These are phyloP conservation scores for Cenchrus purpureus DNA, from an alignment of 176 grass and related monocot species.

Conservation along the genomic window DNA sequence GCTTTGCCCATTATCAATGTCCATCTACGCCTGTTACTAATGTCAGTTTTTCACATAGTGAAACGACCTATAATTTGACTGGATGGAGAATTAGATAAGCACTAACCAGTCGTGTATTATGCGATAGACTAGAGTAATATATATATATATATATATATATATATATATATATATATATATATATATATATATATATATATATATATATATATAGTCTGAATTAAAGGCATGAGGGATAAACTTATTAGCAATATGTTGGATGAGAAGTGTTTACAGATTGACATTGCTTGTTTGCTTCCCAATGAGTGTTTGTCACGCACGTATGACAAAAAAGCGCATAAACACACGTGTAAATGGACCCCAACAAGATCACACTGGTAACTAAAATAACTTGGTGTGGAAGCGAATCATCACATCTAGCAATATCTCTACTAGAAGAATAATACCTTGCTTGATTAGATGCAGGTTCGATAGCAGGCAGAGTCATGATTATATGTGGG, in stretches of 20 bases:
- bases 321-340: constrained; percentile 5
- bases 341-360: constrained; percentile 17
- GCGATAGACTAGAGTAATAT: too few species aligned
- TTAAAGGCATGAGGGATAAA: neutral
- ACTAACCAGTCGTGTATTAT: too few species aligned
- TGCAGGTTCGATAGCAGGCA: neutral
- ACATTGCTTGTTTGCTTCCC: neutral
- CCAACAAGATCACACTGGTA: neutral
- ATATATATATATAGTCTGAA: neutral
- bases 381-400: constrained; percentile 1
- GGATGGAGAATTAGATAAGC: too few species aligned
- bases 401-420: constrained; percentile 11
- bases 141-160: neutral
- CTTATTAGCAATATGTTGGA: neutral
- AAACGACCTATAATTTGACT: too few species aligned
- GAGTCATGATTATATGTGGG: constrained; percentile 25
- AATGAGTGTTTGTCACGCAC: neutral
- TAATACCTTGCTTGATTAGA: constrained; percentile 14
- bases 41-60: too few species aligned
- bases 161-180: neutral
- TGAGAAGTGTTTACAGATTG: neutral
- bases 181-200: neutral
- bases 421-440: neutral
- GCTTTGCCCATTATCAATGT: too few species aligned
- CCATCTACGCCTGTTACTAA: too few species aligned